These are phyloP conservation scores for Casuarina cunninghamiana DNA, from an alignment of 306 rosid genomes.

Conservation along the genomic window DNA sequence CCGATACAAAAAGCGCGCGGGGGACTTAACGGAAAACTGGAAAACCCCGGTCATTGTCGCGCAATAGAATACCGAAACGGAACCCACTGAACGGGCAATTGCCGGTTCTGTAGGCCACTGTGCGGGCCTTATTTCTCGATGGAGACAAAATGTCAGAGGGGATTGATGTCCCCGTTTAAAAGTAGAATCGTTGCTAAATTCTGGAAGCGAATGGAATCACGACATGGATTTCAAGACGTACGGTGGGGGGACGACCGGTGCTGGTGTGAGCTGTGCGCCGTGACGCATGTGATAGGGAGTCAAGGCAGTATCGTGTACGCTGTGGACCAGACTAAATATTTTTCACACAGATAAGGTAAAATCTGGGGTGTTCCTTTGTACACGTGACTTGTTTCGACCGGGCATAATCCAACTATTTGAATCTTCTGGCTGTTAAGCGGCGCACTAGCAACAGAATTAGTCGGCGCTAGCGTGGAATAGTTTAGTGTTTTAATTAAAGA, in stretches of 20 bases:
- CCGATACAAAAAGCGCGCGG: not conserved
- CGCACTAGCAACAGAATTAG: too few relatives aligned
- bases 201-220: not conserved
- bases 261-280: not conserved
- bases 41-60: not conserved
- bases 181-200: not conserved
- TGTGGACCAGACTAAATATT: too few relatives aligned
- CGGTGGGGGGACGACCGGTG: not conserved
- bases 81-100: not conserved
- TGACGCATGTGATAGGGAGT: conserved; percentile 20
- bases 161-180: not conserved
- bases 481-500: too few relatives aligned
- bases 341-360: too few relatives aligned
- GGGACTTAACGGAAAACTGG: not conserved
- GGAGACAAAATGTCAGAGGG: not conserved
- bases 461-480: too few relatives aligned
- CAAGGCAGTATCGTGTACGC: conserved; percentile 20
- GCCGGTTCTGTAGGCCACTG: not conserved
- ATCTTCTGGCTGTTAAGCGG: too few relatives aligned
- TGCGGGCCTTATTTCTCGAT: not conserved
- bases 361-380: too few relatives aligned
- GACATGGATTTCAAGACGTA: not conserved
- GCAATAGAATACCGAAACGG: not conserved
- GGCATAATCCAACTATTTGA: too few relatives aligned
- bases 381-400: too few relatives aligned